Evolutionary conservation across 106 monocot genomes (phyloP), one percentile per base, ranked within the genome.

Genomic region (Xerophyta viscosa): DNA sequence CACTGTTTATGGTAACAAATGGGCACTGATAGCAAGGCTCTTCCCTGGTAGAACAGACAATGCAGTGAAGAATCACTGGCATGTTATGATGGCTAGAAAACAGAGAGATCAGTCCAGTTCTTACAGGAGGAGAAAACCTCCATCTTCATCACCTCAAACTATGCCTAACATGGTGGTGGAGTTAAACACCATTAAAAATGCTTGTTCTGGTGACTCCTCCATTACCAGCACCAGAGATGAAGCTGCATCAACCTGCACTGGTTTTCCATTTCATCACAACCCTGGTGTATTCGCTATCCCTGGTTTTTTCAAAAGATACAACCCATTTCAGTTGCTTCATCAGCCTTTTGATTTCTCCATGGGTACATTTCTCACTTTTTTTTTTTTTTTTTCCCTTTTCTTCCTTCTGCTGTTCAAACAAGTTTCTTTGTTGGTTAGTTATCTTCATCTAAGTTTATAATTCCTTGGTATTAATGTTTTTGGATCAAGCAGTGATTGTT

Each of bases 11-110:
- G 88, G 88, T 0, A 88, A 83, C 79, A 88, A 83, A 48, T 88
- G 88, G 88, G 78, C 88, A 2, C 62, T 88, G 41, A 83, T 88
- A 4, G 68, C 88, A 2, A 74, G 75, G 58, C 68, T 88, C 21
- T 88, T 88, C 51, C 78, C 78, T 8, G 88, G 88, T 4, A 77
- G 88, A 29, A 88, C 88, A 29, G 88, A 88, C 59, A 88, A 88
- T 70, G 88, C 88, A 22, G 83, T 88, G 27, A 88, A 88, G 78
- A 88, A 88, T 61, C 83, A 83, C 50, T 88, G 82, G 83, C 88
- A 88, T 66, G 88, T 88, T 26, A 69, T 88, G 58, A 79, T 79
- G 83, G 78, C 88, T 0, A 82, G 88, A 49, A 83, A 60, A 62
- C 71, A 76, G 19, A 78, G 88, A 47, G 78, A 83, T 44, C 63